Percentiles rank a stretch among this genome's conserved stretches.
phyloP scores from a whole-genome alignment of 495 filamentous ascomycete genomes.

The Penicillium flavigenum region DNA sequence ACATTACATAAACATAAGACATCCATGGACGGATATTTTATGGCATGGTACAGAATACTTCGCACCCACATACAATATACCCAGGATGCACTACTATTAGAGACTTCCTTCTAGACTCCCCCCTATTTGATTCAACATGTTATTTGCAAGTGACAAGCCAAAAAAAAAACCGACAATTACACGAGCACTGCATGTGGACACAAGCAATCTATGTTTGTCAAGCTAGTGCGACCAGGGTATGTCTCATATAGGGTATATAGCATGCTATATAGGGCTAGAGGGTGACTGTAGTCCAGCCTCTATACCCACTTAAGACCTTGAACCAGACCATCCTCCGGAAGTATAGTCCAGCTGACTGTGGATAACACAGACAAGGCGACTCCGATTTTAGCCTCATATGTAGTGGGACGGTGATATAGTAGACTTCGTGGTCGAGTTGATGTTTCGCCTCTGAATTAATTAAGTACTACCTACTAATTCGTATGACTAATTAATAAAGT shows the following conservation, averaged over 20 bases:
- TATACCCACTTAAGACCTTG: background rate
- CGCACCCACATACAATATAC: background rate
- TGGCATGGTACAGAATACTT: background rate
- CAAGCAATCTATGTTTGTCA: conserved; percentile 5
- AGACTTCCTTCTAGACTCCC: background rate
- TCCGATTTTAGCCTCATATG: conserved; percentile 14
- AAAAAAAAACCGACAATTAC: background rate
- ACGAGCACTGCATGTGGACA: background rate
- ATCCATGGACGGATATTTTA: background rate
- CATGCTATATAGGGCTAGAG: background rate
- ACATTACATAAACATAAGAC: background rate
- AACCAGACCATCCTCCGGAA: background rate
- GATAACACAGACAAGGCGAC: background rate
- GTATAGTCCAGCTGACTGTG: conserved; percentile 10
- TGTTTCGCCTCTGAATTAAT: background rate
- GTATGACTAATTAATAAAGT: background rate
- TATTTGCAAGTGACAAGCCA: background rate
- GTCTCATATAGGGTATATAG: background rate
- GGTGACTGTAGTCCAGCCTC: background rate
- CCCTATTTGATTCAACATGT: background rate
- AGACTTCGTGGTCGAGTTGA: conserved; percentile 2
- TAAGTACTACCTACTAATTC: background rate
- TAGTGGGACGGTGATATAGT: conserved; percentile 10
- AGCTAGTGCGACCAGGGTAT: conserved; percentile 2
- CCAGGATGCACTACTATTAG: background rate